These are phyloP conservation scores for Xylaria sp. DNA, from an alignment of 495 filamentous ascomycete species.

Conservation along the genomic window DNA sequence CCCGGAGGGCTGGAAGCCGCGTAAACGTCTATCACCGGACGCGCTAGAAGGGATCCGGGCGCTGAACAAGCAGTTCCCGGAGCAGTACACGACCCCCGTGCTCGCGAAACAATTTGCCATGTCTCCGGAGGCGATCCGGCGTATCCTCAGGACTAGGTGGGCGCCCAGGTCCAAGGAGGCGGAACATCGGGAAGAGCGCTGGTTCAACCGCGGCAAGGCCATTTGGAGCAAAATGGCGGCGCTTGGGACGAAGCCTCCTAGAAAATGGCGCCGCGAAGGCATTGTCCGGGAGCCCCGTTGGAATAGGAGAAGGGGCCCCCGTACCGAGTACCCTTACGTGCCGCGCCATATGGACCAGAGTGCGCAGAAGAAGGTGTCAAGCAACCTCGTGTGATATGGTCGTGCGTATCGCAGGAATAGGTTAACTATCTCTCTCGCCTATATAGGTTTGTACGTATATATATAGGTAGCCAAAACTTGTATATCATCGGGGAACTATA, in stretches of 20 bases:
- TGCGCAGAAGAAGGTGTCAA: constrained; percentile 21
- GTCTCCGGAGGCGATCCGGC: constrained; percentile 82
- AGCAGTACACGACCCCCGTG: constrained; percentile 73
- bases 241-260: constrained; percentile 69
- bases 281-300: constrained; percentile 56
- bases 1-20: constrained; percentile 75
- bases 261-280: constrained; percentile 71
- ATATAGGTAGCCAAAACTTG: neutral
- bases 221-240: constrained; percentile 80
- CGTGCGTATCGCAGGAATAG: neutral
- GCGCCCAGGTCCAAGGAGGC: constrained; percentile 67
- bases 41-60: constrained; percentile 85
- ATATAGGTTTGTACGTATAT: neutral
- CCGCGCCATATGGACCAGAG: constrained; percentile 8
- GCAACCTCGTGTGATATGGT: constrained; percentile 6
- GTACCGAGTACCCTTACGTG: constrained; percentile 33
- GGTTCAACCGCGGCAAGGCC: constrained; percentile 77
- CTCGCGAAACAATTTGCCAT: constrained; percentile 83
- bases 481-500: neutral
- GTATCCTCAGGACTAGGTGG: constrained; percentile 90
- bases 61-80: constrained; percentile 75
- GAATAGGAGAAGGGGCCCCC: constrained; percentile 37
- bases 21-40: constrained; percentile 88
- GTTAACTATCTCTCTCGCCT: neutral
- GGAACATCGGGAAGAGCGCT: constrained; percentile 66